Base-by-base conservation (phyloP, 768 basidiomycete species). In the Boletus rubescentipes region DNA sequence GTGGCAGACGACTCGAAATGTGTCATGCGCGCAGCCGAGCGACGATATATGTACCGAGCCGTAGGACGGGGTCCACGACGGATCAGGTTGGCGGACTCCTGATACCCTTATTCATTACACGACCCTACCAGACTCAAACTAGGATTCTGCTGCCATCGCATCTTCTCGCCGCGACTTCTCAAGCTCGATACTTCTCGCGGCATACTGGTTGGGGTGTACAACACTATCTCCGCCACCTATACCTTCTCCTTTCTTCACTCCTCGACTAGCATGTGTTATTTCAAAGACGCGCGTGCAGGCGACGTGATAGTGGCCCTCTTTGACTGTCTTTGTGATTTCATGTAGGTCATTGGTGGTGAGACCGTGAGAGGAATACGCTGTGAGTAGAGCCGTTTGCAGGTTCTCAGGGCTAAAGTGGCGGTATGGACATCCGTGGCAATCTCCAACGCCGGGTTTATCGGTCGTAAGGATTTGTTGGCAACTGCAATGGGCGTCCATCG, bases 241-340 rank as follows among this genome's bases (percentile, higher is more conserved):
- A 0, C 96, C 97, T 14, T 97, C 92, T 2, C 94, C 94, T 68
- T 91, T 95, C 73, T 82, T 86, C 46, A 96, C 84, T 9, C 88
- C 85, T 55, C 69, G 74, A 18, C 69, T 68, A 21, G 77, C 73
- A 69, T 98, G 96, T 23, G 94, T 97, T 29, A 97, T 79, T 74
- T 99, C 97, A 70, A 93, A 99, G 20, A 98, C 93, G 21, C 95
- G 81, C 9, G 97, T 98, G 73, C 97, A 99, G 8, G 95, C 96
- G 41, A 98, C 89, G 68, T 99, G 96, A 69, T 86, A 96, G 67
- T 96, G 93, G 4, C 79, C 76, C 16, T 77, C 77, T 66, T 91
- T 92, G 46, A 96, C 91, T 4, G 79, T 83, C 44, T 77, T 77
- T 77, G 92, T 81, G 54, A 98, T 83, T 67, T 98, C 97, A 14